Base-by-base conservation (phyloP, 176 grass and related monocot species). In the Juncus inflexus region DNA sequence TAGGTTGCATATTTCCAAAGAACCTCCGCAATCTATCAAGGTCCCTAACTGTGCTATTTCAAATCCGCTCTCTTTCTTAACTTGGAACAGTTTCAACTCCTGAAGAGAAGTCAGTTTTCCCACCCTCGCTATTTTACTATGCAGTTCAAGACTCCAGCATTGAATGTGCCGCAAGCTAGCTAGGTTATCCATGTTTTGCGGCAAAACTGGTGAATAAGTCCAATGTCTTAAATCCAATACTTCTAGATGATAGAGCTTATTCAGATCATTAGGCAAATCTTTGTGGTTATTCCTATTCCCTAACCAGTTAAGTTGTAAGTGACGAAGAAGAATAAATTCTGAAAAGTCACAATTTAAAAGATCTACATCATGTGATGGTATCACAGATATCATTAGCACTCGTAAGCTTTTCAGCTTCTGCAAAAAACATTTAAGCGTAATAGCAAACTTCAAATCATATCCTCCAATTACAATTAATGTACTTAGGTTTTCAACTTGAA, bases 381-480 rank as follows among this genome's bases (percentile, higher is more conserved):
- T 15, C 2, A 0, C 2, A n/a, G 40, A 7, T 66, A 82, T 40
- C 13, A 11, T 6, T 7, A 77, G 28, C 50, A 77, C 41, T 3
- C 72, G 55, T 0, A 82, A 52, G 7, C 37, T 5, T 50, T 0
- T 58, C 7, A 82, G 58, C 3, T 63, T 66, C 13, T 5, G n/a
- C 35, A 66, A 55, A 55, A 9, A 82, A 6, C 2, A 5, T 12
- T 8, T 0, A 0, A 82, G 70, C 2, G 11, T 12, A 13, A 0
- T 9, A 19, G 1, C 1, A 42, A 64, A 50, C 0, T 2, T 77
- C 51, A 8, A 1, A 64, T 72, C 58, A 5, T 7, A 7, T 13
- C 2, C 0, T 6, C 79, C 79, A 72, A 72, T 70, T 0, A 82
- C 2, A 39, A 82, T 72, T 11, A 82, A 15, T 9, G 74, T 72